A percentile compares a stretch with the other conserved stretches of the same genome.
These are phyloP conservation scores for Xanthoceras sorbifolium DNA, from an alignment of 345 rosid species.

Conservation along the genomic window DNA sequence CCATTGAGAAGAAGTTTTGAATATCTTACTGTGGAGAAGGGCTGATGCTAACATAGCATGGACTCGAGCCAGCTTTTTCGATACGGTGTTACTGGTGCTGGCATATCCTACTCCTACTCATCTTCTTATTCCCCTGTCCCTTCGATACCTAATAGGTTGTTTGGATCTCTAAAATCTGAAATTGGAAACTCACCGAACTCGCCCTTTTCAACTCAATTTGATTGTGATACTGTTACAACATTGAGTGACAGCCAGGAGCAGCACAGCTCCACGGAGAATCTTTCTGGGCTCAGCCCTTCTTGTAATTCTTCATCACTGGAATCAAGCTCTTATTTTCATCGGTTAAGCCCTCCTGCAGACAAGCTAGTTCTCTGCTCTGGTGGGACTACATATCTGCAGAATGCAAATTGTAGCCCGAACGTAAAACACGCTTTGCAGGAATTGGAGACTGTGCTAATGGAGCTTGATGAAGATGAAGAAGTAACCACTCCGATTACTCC, in stretches of 20 bases:
- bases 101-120: slow-evolving; percentile 45
- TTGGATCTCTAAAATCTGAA: slow-evolving; percentile 38
- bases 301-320: slow-evolving; percentile 43
- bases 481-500: slow-evolving; percentile 25
- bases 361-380: slow-evolving; percentile 27
- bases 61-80: slow-evolving; percentile 45
- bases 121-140: slow-evolving; percentile 38
- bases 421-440: slow-evolving; percentile 43
- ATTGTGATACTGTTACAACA: slow-evolving; percentile 38
- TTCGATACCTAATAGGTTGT: slow-evolving; percentile 38
- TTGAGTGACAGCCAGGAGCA: slow-evolving; percentile 56
- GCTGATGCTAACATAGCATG: slow-evolving; percentile 47
- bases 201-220: slow-evolving; percentile 40
- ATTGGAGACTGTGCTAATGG: slow-evolving; percentile 58
- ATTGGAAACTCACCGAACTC: slow-evolving; percentile 49
- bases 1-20: background rate
- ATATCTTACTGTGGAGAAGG: slow-evolving; percentile 7
- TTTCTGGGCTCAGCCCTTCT: slow-evolving; percentile 52
- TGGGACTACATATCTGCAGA: slow-evolving; percentile 28
- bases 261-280: slow-evolving; percentile 47
- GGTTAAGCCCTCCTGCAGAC: slow-evolving; percentile 42
- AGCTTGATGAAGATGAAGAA: slow-evolving; percentile 42
- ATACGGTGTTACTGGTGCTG: slow-evolving; percentile 42
- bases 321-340: slow-evolving; percentile 34
- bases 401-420: slow-evolving; percentile 37